These are phyloP conservation scores for Effrenium voratum DNA, from an alignment of 73 alveolate species.

Conservation along the genomic window DNA sequence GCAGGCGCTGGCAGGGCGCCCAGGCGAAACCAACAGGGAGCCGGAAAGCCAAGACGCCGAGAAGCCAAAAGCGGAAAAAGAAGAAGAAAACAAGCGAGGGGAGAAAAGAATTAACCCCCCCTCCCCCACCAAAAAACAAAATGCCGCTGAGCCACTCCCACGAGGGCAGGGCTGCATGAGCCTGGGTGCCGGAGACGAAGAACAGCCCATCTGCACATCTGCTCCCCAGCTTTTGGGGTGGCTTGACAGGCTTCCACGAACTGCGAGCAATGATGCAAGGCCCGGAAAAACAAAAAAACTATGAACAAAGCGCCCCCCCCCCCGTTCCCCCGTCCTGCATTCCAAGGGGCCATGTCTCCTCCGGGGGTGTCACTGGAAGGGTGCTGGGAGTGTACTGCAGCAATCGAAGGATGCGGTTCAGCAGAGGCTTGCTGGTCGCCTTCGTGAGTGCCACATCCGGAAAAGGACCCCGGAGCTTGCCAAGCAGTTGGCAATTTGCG, in stretches of 20 bases:
- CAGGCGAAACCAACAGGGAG: too few relatives aligned
- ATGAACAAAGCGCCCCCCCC: too few relatives aligned
- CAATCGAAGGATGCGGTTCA: neutral
- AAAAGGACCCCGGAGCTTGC: too few relatives aligned
- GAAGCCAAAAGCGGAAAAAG: neutral
- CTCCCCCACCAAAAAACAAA: neutral
- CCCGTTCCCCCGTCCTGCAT: too few relatives aligned
- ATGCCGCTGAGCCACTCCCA: conserved; percentile 9
- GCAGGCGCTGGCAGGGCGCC: too few relatives aligned
- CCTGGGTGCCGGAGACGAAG: neutral
- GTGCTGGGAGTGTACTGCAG: conserved; percentile 39
- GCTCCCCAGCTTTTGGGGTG: too few relatives aligned
- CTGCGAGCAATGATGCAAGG: too few relatives aligned
- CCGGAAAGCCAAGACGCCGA: neutral
- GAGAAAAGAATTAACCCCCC: neutral
- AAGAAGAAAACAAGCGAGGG: neutral
- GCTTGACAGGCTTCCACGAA: too few relatives aligned
- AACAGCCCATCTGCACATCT: too few relatives aligned
- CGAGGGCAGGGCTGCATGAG: conserved; percentile 79
- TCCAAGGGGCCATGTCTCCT: conserved; percentile 55
- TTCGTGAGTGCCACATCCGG: too few relatives aligned
- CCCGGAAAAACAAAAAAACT: too few relatives aligned
- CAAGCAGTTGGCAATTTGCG: too few relatives aligned
- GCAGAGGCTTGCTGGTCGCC: conserved; percentile 55
- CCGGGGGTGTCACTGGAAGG: conserved; percentile 22